phyloP scores from a whole-genome alignment of 2,329 filamentous ascomycete species.

The Aspergillus sp. region DNA sequence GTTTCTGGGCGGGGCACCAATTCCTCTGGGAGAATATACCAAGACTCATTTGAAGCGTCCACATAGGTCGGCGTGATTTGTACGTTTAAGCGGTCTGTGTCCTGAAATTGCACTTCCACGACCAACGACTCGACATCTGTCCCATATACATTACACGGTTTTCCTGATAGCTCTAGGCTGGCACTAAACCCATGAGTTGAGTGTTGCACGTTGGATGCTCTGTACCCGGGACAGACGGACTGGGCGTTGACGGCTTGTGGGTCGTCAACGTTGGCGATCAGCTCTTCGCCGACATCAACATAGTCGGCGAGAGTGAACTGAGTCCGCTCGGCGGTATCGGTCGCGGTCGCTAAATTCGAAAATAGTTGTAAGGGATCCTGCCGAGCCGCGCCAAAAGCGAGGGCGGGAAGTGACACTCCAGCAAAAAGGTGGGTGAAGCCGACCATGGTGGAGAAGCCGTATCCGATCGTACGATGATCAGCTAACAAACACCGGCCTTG shows the following conservation, averaged over 20 bases:
- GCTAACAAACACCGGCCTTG: not conserved
- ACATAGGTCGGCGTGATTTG: conserved; percentile 68
- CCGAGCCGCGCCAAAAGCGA: conserved; percentile 24
- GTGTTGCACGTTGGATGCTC: conserved; percentile 50
- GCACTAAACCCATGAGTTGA: conserved; percentile 52
- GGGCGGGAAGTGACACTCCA: conserved; percentile 26
- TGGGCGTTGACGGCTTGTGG: conserved; percentile 64
- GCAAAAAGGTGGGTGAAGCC: conserved; percentile 21
- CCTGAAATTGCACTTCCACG: conserved; percentile 68
- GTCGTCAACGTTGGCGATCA: conserved; percentile 65
- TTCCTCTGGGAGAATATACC: conserved; percentile 65
- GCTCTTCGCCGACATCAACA: conserved; percentile 46
- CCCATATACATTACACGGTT: conserved; percentile 71
- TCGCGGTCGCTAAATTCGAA: conserved; percentile 9
- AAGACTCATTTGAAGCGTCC: conserved; percentile 60
- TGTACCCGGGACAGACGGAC: conserved; percentile 62
- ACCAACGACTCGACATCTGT: conserved; percentile 68
- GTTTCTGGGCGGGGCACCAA: conserved; percentile 58
- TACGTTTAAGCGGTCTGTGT: conserved; percentile 65
- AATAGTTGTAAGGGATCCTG: conserved; percentile 8
- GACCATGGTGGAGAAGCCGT: conserved; percentile 22
- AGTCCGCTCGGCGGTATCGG: conserved; percentile 19
- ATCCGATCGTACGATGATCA: conserved; percentile 9
- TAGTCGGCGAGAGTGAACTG: conserved; percentile 51
- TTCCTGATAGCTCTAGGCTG: conserved; percentile 52